Percentiles rank a stretch among this genome's conserved stretches.
Evolutionary conservation across 352 stramenopile genomes (phyloP).

Genomic region (Phytopythium mirpurense): DNA sequence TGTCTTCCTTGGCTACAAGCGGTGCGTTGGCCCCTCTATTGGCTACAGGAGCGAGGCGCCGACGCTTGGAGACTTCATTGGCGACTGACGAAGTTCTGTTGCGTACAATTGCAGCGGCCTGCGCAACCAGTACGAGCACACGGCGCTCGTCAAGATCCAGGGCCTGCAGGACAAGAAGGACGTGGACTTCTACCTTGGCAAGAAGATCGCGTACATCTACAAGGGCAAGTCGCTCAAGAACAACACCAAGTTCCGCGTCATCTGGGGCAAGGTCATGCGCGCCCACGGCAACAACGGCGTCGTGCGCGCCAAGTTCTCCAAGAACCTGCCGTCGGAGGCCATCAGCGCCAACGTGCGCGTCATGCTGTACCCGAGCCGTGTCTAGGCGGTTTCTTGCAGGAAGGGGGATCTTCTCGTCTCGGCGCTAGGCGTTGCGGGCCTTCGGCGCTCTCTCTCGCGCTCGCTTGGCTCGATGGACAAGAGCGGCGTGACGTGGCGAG

Average conservation of each 20-base stretch:
- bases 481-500: background rate
- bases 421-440: background rate
- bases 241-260: slow-evolving; percentile 97
- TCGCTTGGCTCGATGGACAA: background rate
- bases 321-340: slow-evolving; percentile 95
- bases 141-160: slow-evolving; percentile 99
- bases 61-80: too few species aligned
- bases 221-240: slow-evolving; percentile 95
- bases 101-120: too few species aligned
- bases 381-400: slow-evolving; percentile 72
- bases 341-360: slow-evolving; percentile 97
- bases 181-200: slow-evolving; percentile 99
- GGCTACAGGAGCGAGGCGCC: too few species aligned
- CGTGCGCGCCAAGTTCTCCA: slow-evolving; percentile 98
- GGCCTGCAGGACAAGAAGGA: slow-evolving; percentile 98
- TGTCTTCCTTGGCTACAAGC: slow-evolving; percentile 99
- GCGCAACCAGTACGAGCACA: slow-evolving; percentile 97
- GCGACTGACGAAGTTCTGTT: too few species aligned
- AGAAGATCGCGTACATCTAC: slow-evolving; percentile 99
- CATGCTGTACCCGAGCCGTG: slow-evolving; percentile 99
- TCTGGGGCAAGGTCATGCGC: slow-evolving; percentile 98
- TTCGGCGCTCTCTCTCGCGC: background rate
- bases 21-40: slow-evolving; percentile 52
- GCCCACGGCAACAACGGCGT: slow-evolving; percentile 98
- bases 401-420: slow-evolving; percentile 1